A percentile compares a stretch with the other conserved stretches of the same genome.
Evolutionary conservation across 129 eudicot species (phyloP).

Genomic region (Ambrosia trifida): DNA sequence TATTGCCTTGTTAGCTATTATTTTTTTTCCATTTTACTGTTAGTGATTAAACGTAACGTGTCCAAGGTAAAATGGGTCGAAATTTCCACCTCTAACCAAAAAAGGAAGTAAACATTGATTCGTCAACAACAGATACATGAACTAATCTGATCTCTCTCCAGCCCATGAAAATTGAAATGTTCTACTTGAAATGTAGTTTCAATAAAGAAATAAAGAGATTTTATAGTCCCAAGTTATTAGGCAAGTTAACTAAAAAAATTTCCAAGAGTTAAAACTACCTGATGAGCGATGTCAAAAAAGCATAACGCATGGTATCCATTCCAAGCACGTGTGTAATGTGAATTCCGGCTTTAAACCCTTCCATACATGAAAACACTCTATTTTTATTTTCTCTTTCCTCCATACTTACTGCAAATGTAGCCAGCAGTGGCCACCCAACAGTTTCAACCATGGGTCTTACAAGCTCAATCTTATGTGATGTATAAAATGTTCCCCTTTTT

Average conservation of each 20-base stretch:
- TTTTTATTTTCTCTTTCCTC: conserved; percentile 93
- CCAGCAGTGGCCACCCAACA: conserved; percentile 97
- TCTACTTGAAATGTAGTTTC: not conserved
- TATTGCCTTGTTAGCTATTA: not conserved
- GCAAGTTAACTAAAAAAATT: not conserved
- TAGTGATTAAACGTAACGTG: not conserved
- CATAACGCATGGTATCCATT: conserved; percentile 99
- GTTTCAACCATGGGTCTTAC: conserved; percentile 94
- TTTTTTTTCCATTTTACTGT: not conserved
- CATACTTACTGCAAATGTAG: conserved; percentile 92
- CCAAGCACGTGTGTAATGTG: conserved; percentile 95
- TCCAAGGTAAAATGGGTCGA: not conserved
- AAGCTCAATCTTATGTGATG: conserved; percentile 77
- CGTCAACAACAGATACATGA: not conserved
- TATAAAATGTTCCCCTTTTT: conserved; percentile 81
- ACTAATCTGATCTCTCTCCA: conserved; percentile 7
- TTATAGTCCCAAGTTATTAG: conserved; percentile 12
- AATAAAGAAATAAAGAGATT: not conserved
- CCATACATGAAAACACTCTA: conserved; percentile 82
- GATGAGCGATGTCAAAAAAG: conserved; percentile 82
- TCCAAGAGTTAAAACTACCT: conserved; percentile 46
- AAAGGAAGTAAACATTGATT: not conserved
- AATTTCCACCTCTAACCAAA: not conserved
- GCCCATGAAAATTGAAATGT: conserved; percentile 5
- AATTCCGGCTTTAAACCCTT: conserved; percentile 92